Percentiles rank a stretch among this genome's conserved stretches.
Conservation (phyloP, 202 grass and related monocot species). For the Schoenoplectus tabernaemontani region DNA sequence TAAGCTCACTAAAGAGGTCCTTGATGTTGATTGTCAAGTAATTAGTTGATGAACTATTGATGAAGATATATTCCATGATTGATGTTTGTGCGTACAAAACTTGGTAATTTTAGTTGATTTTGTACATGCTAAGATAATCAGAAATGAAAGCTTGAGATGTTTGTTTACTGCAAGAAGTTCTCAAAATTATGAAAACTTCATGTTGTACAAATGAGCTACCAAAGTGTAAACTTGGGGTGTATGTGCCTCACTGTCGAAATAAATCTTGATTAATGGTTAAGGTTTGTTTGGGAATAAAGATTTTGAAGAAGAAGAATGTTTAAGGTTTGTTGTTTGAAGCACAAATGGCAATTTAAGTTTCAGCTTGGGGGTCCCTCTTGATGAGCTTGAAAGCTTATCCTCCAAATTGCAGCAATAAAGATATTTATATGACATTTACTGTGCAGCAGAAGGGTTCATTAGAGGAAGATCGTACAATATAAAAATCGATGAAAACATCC, state of each 20-base stretch:
- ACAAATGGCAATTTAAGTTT: not conserved
- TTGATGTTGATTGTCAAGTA: not conserved
- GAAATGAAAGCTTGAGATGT: not conserved
- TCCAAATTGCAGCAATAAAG: not conserved
- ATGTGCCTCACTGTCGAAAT: not conserved
- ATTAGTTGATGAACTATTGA: not conserved
- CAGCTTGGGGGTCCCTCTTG: not conserved
- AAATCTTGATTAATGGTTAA: conserved; percentile 14
- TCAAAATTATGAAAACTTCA: not conserved
- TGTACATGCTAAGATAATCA: not conserved
- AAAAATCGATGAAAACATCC: conserved; percentile 74
- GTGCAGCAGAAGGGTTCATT: conserved; percentile 91
- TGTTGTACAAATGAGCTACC: not conserved
- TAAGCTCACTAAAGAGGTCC: not conserved
- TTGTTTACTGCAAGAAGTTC: not conserved
- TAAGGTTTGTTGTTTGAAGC: conserved; percentile 11
- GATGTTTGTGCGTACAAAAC: not conserved
- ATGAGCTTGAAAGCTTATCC: not conserved
- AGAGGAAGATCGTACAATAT: conserved; percentile 95
- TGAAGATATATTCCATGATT: not conserved
- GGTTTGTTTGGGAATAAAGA: too few species aligned
- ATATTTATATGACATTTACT: conserved; percentile 30
- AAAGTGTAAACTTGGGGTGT: not conserved
- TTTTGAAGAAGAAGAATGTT: too few species aligned
- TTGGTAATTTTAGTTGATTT: not conserved